These are phyloP conservation scores for Oryza brachyantha DNA, from an alignment of 176 grass and related monocot species.

Conservation along the genomic window DNA sequence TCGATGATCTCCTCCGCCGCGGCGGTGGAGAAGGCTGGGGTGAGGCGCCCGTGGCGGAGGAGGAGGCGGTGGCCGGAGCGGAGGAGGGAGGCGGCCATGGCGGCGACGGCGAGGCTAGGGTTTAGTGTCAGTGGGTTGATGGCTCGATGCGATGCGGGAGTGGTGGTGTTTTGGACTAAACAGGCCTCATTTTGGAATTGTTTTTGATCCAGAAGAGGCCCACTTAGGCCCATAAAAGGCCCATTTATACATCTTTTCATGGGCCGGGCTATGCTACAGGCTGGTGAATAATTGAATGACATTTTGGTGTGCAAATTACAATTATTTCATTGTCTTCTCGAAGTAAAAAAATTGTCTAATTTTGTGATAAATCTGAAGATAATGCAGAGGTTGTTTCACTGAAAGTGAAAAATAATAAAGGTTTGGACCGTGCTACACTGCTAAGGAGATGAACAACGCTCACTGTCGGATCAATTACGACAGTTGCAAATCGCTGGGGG, in stretches of 20 bases:
- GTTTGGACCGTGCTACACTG: not conserved
- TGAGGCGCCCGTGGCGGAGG: not conserved
- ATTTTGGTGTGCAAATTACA: not conserved
- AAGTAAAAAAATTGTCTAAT: not conserved
- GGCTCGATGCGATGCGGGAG: not conserved
- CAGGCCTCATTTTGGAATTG: not conserved
- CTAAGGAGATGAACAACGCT: not conserved
- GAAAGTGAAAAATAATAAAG: not conserved
- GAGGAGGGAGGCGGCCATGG: conserved; percentile 57
- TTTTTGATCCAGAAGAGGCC: not conserved
- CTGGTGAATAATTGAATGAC: not conserved
- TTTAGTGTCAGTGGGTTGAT: conserved; percentile 19
- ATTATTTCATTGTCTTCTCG: not conserved
- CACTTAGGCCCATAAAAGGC: not conserved
- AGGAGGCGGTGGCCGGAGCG: conserved; percentile 52
- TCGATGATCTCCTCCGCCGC: conserved; percentile 51
- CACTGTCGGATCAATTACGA: not conserved
- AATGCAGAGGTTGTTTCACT: not conserved
- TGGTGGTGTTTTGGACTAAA: conserved; percentile 19
- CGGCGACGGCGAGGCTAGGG: conserved; percentile 41
- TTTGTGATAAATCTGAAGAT: not conserved
- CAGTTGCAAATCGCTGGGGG: not conserved
- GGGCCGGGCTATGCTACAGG: not conserved
- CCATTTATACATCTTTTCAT: not conserved
- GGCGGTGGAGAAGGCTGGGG: conserved; percentile 30